Evolutionary conservation across 2,329 filamentous ascomycete genomes (phyloP).

Genomic region (Coniochaeta sp.): DNA sequence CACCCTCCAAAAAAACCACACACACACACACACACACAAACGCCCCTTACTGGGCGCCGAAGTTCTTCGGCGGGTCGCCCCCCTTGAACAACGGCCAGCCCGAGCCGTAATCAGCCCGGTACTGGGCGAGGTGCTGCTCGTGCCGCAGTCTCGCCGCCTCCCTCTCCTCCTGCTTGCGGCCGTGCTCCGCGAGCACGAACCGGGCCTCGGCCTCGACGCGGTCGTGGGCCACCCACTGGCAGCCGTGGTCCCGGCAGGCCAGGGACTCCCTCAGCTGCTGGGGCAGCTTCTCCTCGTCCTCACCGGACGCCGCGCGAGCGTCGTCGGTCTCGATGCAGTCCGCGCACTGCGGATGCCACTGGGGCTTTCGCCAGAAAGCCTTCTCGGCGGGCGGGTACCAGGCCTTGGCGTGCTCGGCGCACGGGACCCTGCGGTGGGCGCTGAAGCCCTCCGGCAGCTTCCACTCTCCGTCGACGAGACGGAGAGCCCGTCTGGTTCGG

Average conservation of each 20-base stretch:
- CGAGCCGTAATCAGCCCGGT: not conserved
- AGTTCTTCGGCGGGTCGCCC: not conserved
- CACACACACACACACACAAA: not conserved
- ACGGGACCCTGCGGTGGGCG: not conserved
- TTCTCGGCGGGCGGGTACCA: not conserved
- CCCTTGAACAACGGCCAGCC: not conserved
- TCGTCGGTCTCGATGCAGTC: not conserved
- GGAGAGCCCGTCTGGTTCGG: not conserved
- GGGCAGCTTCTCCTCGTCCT: not conserved
- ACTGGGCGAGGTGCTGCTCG: not conserved
- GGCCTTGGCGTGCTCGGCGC: not conserved
- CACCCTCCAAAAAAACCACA: not conserved
- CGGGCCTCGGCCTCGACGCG: not conserved
- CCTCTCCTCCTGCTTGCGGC: not conserved
- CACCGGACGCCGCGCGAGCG: not conserved
- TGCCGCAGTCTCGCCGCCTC: not conserved
- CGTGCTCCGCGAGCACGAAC: not conserved
- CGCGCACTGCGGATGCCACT: not conserved
- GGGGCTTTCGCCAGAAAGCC: not conserved
- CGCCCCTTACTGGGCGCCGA: not conserved
- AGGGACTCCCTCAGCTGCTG: not conserved
- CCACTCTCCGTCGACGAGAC: not conserved
- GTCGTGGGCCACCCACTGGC: not conserved
- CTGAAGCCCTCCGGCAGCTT: not conserved
- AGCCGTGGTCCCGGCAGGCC: not conserved